Base-by-base conservation (phyloP, 306 rosid genomes). In the Alnus glutinosa region DNA sequence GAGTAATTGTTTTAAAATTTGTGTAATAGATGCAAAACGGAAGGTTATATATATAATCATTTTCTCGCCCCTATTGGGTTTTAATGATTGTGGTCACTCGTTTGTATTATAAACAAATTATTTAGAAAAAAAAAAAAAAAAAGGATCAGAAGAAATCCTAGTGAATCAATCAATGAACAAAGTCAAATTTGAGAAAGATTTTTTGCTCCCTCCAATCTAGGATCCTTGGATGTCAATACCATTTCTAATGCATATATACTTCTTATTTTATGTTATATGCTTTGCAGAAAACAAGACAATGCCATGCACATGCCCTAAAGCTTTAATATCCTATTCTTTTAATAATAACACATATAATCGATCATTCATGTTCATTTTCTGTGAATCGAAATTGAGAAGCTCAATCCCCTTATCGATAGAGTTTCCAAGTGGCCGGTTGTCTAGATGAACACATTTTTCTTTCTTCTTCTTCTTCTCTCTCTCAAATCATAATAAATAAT, bases 221-320 rank as follows among this genome's bases (percentile, higher is more conserved):
- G 73, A 78, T 78, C 79, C 63, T 44, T 4, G 49, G 12, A 16
- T n/a, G 54, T 70, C 64, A 67, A 39, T 68, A 42, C 13, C 51
- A 44, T 42, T 68, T 68, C 28, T 42, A 16, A 68, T 68, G 7
- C 51, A 7, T 46, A n/a, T 62, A 55, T 54, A 32, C 49, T 46
- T 51, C 12, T 77, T 61, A 30, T 36, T 57, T 51, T 80, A 80
- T 59, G 47, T 4, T 50, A 28, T 9, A 37, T 77, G 55, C 4
- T 37, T 68, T 81, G 78, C 82, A 81, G 54, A 76, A 64, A 79
- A 81, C 88, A 74, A 84, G 88, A 87, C 74, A 87, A 76, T 87
- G 88, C 70, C 75, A 78, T 70, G 90, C 90, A 87, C 84, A 84
- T 87, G 90, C 87, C 75, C 51, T 44, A 57, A 18, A 23, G 28